Percentiles rank a stretch among this genome's conserved stretches.
Conservation (phyloP, 2,329 filamentous ascomycete genomes). For the Myrmaecium sp. region DNA sequence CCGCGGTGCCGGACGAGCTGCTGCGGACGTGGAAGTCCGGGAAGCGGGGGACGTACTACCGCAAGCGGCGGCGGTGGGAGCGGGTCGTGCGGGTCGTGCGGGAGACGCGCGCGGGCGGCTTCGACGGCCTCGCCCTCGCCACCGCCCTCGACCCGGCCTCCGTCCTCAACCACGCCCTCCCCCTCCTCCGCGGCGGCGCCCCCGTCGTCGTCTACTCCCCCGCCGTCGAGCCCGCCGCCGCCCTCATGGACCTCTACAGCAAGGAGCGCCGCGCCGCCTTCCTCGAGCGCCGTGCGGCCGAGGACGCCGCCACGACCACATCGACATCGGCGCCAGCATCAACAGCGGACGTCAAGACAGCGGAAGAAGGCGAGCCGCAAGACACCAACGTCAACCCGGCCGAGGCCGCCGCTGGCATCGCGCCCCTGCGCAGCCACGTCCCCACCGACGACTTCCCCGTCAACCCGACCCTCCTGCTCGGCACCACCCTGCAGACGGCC, state of each 20-base stretch:
- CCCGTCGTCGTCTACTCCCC: slow-evolving; percentile 75
- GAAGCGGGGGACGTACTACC: slow-evolving; percentile 70
- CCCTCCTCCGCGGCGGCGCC: slow-evolving; percentile 67
- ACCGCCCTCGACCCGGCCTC: slow-evolving; percentile 66
- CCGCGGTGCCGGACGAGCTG: slow-evolving; percentile 39
- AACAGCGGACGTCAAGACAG: slow-evolving; percentile 8
- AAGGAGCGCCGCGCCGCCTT: slow-evolving; percentile 66
- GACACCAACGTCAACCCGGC: slow-evolving; percentile 8
- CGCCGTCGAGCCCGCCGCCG: slow-evolving; percentile 59
- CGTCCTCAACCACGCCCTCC: slow-evolving; percentile 58
- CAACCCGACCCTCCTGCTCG: slow-evolving; percentile 71
- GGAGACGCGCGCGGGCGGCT: slow-evolving; percentile 55
- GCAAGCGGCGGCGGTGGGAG: slow-evolving; percentile 73
- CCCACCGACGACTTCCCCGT: slow-evolving; percentile 56
- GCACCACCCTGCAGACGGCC: slow-evolving; percentile 64
- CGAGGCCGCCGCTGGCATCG: neutral
- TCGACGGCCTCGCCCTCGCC: slow-evolving; percentile 69
- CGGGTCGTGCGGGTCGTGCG: slow-evolving; percentile 57
- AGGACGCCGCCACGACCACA: slow-evolving; percentile 11
- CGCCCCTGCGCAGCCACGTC: slow-evolving; percentile 1
- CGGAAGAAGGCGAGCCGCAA: slow-evolving; percentile 5
- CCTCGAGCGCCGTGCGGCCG: slow-evolving; percentile 23
- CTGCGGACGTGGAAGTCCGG: slow-evolving; percentile 61
- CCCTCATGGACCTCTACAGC: slow-evolving; percentile 69
- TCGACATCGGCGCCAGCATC: slow-evolving; percentile 15